phyloP scores from a whole-genome alignment of 2,329 filamentous ascomycete genomes.

The Nemania sp. region DNA sequence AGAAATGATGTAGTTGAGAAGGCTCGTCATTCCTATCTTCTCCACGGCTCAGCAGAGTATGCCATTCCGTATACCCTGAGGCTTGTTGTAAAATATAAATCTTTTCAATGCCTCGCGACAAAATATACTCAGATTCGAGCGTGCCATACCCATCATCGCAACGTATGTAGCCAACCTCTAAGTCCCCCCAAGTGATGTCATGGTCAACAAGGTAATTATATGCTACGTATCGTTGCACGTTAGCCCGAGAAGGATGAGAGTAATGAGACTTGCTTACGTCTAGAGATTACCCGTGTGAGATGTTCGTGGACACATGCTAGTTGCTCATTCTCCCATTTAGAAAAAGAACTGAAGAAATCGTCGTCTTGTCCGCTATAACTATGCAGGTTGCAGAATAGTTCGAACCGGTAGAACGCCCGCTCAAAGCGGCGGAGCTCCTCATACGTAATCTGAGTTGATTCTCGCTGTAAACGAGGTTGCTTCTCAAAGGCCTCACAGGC shows the following conservation, averaged over 20 bases:
- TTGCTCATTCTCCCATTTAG: constrained; percentile 18
- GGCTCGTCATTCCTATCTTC: background rate
- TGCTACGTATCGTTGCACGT: constrained; percentile 1
- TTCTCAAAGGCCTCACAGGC: background rate
- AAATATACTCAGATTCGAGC: background rate
- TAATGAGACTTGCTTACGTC: background rate
- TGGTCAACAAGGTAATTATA: constrained; percentile 18
- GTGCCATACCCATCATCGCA: background rate
- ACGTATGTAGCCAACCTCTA: background rate
- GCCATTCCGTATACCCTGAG: background rate
- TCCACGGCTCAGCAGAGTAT: constrained; percentile 2
- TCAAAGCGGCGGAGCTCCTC: constrained; percentile 11
- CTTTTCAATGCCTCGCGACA: background rate
- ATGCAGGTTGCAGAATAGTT: constrained; percentile 24
- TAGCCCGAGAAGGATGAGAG: background rate
- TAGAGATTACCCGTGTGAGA: constrained; percentile 6
- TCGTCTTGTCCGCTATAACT: background rate
- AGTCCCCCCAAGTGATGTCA: constrained; percentile 20
- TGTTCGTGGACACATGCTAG: constrained; percentile 13
- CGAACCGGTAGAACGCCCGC: constrained; percentile 20
- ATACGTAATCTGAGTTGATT: background rate
- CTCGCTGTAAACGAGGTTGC: background rate
- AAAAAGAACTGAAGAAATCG: constrained; percentile 12
- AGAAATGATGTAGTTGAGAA: background rate
- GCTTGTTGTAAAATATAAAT: background rate